Evolutionary conservation across 2,329 filamentous ascomycete species (phyloP), one percentile per base, ranked within the genome.

Genomic region (Cladophialophora exuberans): DNA sequence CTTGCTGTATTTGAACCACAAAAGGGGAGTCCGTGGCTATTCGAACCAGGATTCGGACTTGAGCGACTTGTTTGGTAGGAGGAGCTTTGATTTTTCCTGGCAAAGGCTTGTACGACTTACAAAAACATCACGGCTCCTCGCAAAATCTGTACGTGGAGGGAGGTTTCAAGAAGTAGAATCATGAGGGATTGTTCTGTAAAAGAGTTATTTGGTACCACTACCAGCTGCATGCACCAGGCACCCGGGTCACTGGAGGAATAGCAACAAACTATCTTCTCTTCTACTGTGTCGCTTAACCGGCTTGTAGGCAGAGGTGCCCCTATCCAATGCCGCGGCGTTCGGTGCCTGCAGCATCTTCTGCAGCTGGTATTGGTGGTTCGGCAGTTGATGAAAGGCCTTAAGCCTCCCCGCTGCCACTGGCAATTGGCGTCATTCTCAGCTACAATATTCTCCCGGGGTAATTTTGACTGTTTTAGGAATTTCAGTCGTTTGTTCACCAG

Each of bases 361-460:
- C 28, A 31, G 13, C 28, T 13, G 28, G 6, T 13, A 31, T 31
- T 31, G 28, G 28, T 6, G 7, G 7, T 7, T 41, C 46, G 46
- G 46, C 23, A 49, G 46, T 49, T 49, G 33, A 18, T 39, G 2
- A 20, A 20, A 4, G 4, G 26, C 33, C 17, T 22, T 35, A 28
- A 25, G 47, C 48, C 6, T 52, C 39, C 23, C 28, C 20, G 35
- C 17, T 23, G 23, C 22, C 25, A 23, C 35, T 33, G 35, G 17
- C 42, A 11, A 35, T 28, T 41, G 13, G 31, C 20, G 25, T 38
- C 35, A 26, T 50, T 26, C 33, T 11, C 48, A 35, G 48, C 36
- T 41, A 51, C 42, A 43, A 51, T 30, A 26, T 51, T 51, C 25
- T 51, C 28, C 36, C 48, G 48, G 48, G 48, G 48, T 26, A 51